These are phyloP conservation scores for Podila epigama DNA, from an alignment of 192 early-diverging fungal genomes.

Conservation along the genomic window DNA sequence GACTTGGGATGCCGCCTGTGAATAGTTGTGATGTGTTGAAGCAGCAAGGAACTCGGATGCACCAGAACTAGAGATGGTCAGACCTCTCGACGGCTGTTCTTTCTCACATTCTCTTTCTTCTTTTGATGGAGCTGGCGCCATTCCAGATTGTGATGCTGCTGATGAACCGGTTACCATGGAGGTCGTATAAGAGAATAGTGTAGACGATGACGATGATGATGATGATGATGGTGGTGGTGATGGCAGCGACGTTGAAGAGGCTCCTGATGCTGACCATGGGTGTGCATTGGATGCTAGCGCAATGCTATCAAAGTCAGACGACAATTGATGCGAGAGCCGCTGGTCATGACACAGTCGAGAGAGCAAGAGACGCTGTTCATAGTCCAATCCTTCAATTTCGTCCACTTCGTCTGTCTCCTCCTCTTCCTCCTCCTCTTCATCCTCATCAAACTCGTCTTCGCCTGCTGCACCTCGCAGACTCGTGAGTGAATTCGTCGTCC, in stretches of 20 bases:
- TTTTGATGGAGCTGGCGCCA: too few relatives aligned
- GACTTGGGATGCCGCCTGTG: too few relatives aligned
- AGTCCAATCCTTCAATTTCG: constrained; percentile 14
- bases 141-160: too few relatives aligned
- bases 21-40: too few relatives aligned
- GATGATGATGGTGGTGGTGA: constrained; percentile 1
- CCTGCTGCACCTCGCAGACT: constrained; percentile 25
- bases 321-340: constrained; percentile 18
- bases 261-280: neutral
- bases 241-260: neutral
- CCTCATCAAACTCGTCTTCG: constrained; percentile 38
- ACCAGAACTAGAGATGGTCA: too few relatives aligned
- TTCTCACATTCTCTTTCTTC: too few relatives aligned
- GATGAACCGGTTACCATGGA: too few relatives aligned
- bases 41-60: too few relatives aligned
- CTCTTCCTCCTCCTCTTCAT: constrained; percentile 28
- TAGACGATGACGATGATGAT: neutral
- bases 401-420: constrained; percentile 14
- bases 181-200: too few relatives aligned
- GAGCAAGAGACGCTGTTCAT: constrained; percentile 9
- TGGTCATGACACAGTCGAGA: constrained; percentile 7
- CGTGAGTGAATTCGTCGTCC: constrained; percentile 36
- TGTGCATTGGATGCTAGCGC: constrained; percentile 3
- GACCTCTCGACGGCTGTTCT: too few relatives aligned
- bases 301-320: constrained; percentile 34